These are phyloP conservation scores for Arthromyces matolae DNA, from an alignment of 768 basidiomycete genomes.

Conservation along the genomic window DNA sequence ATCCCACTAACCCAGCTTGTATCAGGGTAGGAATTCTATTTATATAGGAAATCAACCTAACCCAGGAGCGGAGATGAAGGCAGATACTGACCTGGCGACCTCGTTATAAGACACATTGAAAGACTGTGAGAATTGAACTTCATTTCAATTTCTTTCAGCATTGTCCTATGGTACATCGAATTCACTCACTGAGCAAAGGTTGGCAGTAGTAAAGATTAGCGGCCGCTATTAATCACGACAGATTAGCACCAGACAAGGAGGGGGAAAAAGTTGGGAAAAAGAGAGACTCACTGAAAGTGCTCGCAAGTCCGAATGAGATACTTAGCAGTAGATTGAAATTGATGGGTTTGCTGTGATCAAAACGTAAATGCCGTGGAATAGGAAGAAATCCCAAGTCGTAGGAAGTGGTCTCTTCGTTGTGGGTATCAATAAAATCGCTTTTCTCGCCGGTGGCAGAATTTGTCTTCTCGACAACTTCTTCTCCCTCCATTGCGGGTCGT, in stretches of 20 bases:
- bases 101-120: slow-evolving; percentile 36
- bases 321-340: slow-evolving; percentile 53
- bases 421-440: too few relatives aligned
- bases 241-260: background rate
- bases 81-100: slow-evolving; percentile 37
- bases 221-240: slow-evolving; percentile 38
- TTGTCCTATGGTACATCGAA: too few relatives aligned
- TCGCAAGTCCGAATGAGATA: slow-evolving; percentile 55
- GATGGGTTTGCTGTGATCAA: slow-evolving; percentile 47
- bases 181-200: slow-evolving; percentile 70
- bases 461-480: too few relatives aligned
- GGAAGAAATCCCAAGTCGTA: slow-evolving; percentile 63
- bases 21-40: slow-evolving; percentile 1
- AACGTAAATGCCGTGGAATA: slow-evolving; percentile 53
- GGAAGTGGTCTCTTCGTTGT: too few relatives aligned
- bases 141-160: too few relatives aligned
- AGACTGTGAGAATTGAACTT: slow-evolving; percentile 38
- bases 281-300: slow-evolving; percentile 44
- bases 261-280: too few relatives aligned
- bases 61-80: slow-evolving; percentile 34
- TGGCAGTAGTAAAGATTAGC: slow-evolving; percentile 85
- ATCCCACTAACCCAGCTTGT: background rate
- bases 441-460: too few relatives aligned
- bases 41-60: slow-evolving; percentile 23
- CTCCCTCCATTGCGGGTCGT: too few relatives aligned